These are phyloP conservation scores for Pilasporangium apinafurcum DNA, from an alignment of 352 stramenopile species.

Conservation along the genomic window DNA sequence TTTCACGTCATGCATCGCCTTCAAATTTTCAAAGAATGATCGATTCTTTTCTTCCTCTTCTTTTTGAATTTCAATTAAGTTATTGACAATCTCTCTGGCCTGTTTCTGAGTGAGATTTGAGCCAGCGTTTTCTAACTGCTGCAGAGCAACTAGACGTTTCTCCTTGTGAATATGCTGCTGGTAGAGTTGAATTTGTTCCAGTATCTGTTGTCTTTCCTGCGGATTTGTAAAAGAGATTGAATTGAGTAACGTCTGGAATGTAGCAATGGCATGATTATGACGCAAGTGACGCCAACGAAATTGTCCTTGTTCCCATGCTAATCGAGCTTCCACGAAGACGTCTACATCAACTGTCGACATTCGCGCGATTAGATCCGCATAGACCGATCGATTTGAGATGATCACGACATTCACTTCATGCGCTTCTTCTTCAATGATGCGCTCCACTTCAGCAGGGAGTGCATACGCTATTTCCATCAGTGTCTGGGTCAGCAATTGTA, in stretches of 20 bases:
- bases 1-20: slow-evolving; percentile 30
- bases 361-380: slow-evolving; percentile 63
- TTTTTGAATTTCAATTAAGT: slow-evolving; percentile 41
- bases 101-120: slow-evolving; percentile 33
- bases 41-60: slow-evolving; percentile 66
- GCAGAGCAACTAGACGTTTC: slow-evolving; percentile 37
- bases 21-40: slow-evolving; percentile 47
- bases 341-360: slow-evolving; percentile 67
- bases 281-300: slow-evolving; percentile 65
- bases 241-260: slow-evolving; percentile 50
- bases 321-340: slow-evolving; percentile 36
- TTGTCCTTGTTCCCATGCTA: slow-evolving; percentile 62
- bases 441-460: slow-evolving; percentile 57
- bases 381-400: slow-evolving; percentile 70
- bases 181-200: slow-evolving; percentile 42
- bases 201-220: slow-evolving; percentile 36
- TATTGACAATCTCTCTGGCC: slow-evolving; percentile 28
- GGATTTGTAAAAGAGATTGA: slow-evolving; percentile 71
- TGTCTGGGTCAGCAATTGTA: slow-evolving; percentile 36
- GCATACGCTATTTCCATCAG: slow-evolving; percentile 67
- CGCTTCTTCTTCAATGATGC: slow-evolving; percentile 66
- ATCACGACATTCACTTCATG: slow-evolving; percentile 80
- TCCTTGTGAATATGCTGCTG: slow-evolving; percentile 48
- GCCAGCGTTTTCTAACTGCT: slow-evolving; percentile 30
- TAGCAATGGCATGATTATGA: slow-evolving; percentile 63